phyloP scores from a whole-genome alignment of 2,329 filamentous ascomycete species.

The Xylariaceae sp. region DNA sequence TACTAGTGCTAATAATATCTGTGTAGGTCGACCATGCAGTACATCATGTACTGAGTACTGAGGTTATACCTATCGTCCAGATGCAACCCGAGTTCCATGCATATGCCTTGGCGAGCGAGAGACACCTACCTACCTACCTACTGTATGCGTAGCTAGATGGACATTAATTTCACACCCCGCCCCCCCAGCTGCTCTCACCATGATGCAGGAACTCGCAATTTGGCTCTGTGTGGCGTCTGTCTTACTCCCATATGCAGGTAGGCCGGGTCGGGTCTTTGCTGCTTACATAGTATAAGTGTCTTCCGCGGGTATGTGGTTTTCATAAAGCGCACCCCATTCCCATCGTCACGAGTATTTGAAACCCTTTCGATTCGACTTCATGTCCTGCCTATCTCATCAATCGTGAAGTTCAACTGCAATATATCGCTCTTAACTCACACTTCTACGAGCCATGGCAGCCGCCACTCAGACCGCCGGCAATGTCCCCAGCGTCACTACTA shows the following conservation, averaged over 20 bases:
- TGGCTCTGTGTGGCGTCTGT: conserved; percentile 18
- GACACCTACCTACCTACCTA: neutral
- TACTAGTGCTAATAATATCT: neutral
- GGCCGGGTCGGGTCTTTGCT: neutral
- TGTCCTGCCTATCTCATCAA: conserved; percentile 8
- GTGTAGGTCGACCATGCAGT: neutral
- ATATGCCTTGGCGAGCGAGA: conserved; percentile 12
- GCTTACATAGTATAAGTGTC: neutral
- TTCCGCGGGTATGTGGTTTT: conserved; percentile 1
- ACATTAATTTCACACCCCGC: conserved; percentile 7
- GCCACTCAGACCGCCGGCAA: conserved; percentile 16
- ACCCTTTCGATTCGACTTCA: conserved; percentile 14
- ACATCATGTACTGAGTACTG: neutral
- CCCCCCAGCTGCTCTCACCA: neutral
- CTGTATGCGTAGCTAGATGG: neutral
- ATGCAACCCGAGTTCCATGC: conserved; percentile 17
- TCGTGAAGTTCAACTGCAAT: conserved; percentile 11
- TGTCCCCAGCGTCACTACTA: neutral
- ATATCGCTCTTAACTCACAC: conserved; percentile 12
- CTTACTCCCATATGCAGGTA: conserved; percentile 1
- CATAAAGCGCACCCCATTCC: conserved; percentile 15
- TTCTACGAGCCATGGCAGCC: conserved; percentile 19
- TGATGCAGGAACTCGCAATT: conserved; percentile 23
- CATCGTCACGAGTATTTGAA: conserved; percentile 15
- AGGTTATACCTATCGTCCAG: neutral